Conservation (phyloP, 148 eudicot genomes). For the Vaccinium vitisidaea region DNA sequence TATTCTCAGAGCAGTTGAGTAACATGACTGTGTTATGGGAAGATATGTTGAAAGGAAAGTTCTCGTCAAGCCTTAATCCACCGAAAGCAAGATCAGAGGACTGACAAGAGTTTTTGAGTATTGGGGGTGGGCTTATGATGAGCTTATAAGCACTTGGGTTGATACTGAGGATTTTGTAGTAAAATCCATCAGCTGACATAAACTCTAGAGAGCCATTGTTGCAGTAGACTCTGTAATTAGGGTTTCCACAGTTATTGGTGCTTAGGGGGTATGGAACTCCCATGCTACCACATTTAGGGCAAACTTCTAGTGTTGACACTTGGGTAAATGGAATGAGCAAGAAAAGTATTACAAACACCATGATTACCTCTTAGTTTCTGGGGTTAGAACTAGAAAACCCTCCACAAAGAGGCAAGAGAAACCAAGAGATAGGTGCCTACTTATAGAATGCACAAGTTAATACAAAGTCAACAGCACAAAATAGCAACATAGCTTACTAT, state of each 20-base stretch:
- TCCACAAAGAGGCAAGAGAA: not conserved
- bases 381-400: not conserved
- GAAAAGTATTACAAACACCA: slow-evolving; percentile 9
- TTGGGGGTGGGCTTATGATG: slow-evolving; percentile 20
- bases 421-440: not conserved
- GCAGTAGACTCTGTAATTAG: slow-evolving; percentile 28
- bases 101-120: slow-evolving; percentile 19
- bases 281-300: slow-evolving; percentile 32
- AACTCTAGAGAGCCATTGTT: slow-evolving; percentile 27
- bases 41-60: slow-evolving; percentile 38
- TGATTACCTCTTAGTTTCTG: not conserved
- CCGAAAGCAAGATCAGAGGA: slow-evolving; percentile 26
- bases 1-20: slow-evolving; percentile 30
- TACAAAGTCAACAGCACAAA: not conserved
- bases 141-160: slow-evolving; percentile 19
- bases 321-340: slow-evolving; percentile 8
- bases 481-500: not conserved
- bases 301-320: not conserved
- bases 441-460: slow-evolving; percentile 5
- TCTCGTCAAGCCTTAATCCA: slow-evolving; percentile 22
- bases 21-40: slow-evolving; percentile 32
- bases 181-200: slow-evolving; percentile 20
- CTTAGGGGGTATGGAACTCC: slow-evolving; percentile 33
- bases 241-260: slow-evolving; percentile 31
- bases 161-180: slow-evolving; percentile 29